Evolutionary conservation across 73 alveolate genomes (phyloP), one percentile per base, ranked within the genome.

Genomic region (Symbiodinium natans): DNA sequence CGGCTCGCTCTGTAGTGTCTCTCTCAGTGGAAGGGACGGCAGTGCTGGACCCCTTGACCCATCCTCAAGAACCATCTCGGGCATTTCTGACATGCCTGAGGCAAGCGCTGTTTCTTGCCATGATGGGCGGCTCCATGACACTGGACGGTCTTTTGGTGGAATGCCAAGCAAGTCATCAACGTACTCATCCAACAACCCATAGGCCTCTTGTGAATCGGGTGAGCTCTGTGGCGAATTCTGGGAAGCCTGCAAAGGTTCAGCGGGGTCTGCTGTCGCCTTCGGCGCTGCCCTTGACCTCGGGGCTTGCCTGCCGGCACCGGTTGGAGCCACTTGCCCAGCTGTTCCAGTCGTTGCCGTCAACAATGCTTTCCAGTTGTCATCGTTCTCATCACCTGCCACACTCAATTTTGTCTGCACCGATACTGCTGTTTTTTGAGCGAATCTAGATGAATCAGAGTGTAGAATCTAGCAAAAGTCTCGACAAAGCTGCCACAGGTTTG

Each of bases 291-390:
- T 46, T 46, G 59, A 13, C 59, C 59, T 9, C 13, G 59, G 59
- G 59, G n/a, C 86, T 13, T 25, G 23, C 6, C 6, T 15, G 10
- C 43, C 42, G 41, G 42, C 38, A 7, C 46, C n/a, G 85, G 68
- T 29, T 77, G 21, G 21, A 17, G 82, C 41, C 21, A 41, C 41
- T 86, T 38, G 84, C 13, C 41, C 59, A 9, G 73, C 36, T 29
- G 74, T 29, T 27, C 86, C 83, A 31, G 42, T 39, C 34, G 84
- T n/a, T 31, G 95, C 77, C 46, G 95, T 88, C 74, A 88, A 75
- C 95, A 88, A 36, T n/a, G 95, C 95, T 68, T 63, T 88, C 95
- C 95, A 88, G 34, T 88, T 83, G 46, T 88, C 95, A 68, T 88
- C 95, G 34, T 88, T 83, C 34, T 88, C 95, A 68, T 88, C 95